A percentile compares a stretch with the other conserved stretches of the same genome.
These are phyloP conservation scores for Thraustochytrium sp. DNA, from an alignment of 352 stramenopile species.

Conservation along the genomic window DNA sequence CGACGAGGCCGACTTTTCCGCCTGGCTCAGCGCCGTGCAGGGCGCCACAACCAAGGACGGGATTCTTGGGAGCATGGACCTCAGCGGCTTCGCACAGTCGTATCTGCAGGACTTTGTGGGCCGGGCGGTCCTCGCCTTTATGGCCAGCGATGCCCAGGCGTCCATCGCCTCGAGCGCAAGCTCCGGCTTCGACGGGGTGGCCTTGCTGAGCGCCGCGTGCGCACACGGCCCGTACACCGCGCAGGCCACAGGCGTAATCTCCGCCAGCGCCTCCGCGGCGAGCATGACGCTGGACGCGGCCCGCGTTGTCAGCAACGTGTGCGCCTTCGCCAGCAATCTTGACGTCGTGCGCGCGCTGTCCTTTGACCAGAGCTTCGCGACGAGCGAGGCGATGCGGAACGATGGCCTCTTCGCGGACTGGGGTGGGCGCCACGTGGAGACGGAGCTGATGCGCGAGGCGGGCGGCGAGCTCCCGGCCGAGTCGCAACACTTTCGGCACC, in stretches of 20 bases:
- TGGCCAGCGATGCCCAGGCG: not conserved
- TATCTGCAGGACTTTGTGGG: not conserved
- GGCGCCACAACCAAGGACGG: not conserved
- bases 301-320: not conserved
- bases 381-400: not conserved
- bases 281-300: not conserved
- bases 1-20: not conserved
- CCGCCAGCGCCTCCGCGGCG: not conserved
- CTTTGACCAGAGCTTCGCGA: not conserved
- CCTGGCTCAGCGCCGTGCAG: not conserved
- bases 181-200: not conserved
- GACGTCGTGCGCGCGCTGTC: conserved; percentile 5
- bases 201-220: not conserved
- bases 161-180: not conserved
- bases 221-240: not conserved
- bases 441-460: not conserved
- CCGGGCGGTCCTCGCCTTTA: not conserved
- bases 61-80: not conserved
- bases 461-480: not conserved
- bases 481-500: not conserved
- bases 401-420: not conserved
- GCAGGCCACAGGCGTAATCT: not conserved
- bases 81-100: not conserved
- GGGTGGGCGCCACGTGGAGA: not conserved
- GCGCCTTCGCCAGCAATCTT: not conserved